Evolutionary conservation across 805 yeast species (phyloP).

Genomic region (Candida awuae): DNA sequence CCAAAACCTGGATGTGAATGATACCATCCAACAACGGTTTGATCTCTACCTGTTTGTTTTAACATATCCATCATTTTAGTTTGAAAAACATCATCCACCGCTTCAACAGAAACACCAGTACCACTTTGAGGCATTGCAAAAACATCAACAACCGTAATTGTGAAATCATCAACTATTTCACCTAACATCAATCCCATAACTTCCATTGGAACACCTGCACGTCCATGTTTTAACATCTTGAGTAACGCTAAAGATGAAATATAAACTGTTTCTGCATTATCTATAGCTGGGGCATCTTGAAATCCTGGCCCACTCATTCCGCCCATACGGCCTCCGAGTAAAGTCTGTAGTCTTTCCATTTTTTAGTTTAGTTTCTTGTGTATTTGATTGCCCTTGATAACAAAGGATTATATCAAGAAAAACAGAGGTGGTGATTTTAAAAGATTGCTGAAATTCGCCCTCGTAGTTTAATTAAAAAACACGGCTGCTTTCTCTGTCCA

Average conservation of each 20-base stretch:
- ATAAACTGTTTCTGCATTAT: conserved; percentile 93
- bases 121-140: conserved; percentile 98
- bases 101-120: conserved; percentile 98
- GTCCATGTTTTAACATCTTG: conserved; percentile 95
- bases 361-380: too few species aligned
- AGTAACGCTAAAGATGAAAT: conserved; percentile 90
- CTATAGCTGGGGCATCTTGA: conserved; percentile 74
- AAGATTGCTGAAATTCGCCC: too few species aligned
- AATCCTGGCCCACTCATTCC: conserved; percentile 18
- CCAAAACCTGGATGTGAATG: conserved; percentile 99
- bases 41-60: conserved; percentile 97
- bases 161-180: conserved; percentile 93
- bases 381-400: neutral
- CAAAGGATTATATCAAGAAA: neutral
- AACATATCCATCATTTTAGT: conserved; percentile 99
- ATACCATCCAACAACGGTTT: conserved; percentile 99
- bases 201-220: conserved; percentile 79
- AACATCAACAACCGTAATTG: conserved; percentile 94
- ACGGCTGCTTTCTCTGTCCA: too few species aligned
- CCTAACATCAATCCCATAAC: conserved; percentile 98
- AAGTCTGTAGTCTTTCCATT: conserved; percentile 29
- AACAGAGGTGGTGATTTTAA: conserved; percentile 1
- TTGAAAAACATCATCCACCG: conserved; percentile 98
- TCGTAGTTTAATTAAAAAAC: too few species aligned
- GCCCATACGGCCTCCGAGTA: conserved; percentile 28